phyloP scores from a whole-genome alignment of 306 rosid genomes.

The Prunus kanzakura region DNA sequence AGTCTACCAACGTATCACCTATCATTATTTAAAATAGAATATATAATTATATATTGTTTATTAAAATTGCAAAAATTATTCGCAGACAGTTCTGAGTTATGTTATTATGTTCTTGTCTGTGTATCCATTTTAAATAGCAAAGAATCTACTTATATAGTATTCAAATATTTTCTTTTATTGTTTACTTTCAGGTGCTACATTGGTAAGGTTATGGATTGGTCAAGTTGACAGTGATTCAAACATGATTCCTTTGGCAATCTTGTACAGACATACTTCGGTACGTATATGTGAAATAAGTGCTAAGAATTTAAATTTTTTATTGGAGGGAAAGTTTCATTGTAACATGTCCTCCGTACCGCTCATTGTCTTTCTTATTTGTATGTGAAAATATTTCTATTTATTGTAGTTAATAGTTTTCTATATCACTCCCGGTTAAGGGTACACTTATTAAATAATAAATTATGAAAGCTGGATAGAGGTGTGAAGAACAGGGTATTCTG shows the following conservation, averaged over 20 bases:
- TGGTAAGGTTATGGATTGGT: slow-evolving; percentile 70
- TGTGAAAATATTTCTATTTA: not conserved
- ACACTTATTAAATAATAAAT: not conserved
- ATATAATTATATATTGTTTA: not conserved
- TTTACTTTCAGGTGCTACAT: slow-evolving; percentile 51
- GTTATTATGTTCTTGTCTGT: no score
- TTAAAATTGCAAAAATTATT: not conserved
- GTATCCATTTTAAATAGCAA: not conserved
- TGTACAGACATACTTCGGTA: slow-evolving; percentile 55
- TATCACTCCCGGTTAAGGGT: not conserved
- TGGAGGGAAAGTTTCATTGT: not conserved
- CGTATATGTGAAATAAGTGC: slow-evolving; percentile 4
- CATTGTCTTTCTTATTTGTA: not conserved
- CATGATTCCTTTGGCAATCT: slow-evolving; percentile 62
- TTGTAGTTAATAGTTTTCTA: not conserved
- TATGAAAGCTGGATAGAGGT: not conserved
- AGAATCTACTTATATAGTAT: not conserved
- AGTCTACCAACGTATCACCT: not conserved
- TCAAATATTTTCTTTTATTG: slow-evolving; percentile 7
- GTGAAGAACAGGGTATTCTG: not conserved
- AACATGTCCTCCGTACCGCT: not conserved
- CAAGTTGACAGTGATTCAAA: slow-evolving; percentile 40
- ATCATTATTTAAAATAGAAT: not conserved
- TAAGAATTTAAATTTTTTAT: not conserved
- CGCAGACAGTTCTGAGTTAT: not conserved